A percentile compares a stretch with the other conserved stretches of the same genome.
These are phyloP conservation scores for Alnus rubra DNA, from an alignment of 306 rosid species.

Conservation along the genomic window DNA sequence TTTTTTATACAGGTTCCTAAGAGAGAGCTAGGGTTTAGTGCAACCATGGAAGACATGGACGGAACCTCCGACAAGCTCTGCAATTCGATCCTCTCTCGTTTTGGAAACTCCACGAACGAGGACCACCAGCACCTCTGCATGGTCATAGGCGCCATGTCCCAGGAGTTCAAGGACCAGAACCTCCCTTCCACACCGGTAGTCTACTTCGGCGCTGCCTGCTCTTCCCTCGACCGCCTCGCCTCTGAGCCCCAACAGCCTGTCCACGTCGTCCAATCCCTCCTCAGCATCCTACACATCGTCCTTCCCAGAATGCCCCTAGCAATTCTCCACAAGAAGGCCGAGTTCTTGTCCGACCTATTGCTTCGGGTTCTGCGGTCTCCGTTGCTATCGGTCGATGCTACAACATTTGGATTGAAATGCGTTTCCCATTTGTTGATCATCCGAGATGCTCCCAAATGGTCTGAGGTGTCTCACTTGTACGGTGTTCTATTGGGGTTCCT, in stretches of 20 bases:
- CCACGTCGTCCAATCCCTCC: conserved; percentile 58
- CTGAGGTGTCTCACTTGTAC: conserved; percentile 60
- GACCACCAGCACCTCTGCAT: conserved; percentile 67
- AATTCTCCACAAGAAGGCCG: conserved; percentile 50
- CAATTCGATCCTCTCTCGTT: conserved; percentile 38
- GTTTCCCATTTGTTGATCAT: conserved; percentile 55
- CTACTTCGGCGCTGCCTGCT: conserved; percentile 57
- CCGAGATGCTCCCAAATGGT: conserved; percentile 54
- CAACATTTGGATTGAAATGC: conserved; percentile 65
- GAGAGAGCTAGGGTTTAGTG: too few species aligned
- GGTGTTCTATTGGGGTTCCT: conserved; percentile 52
- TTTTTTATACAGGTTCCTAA: too few species aligned
- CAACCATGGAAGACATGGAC: too few species aligned
- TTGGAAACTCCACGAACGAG: conserved; percentile 52
- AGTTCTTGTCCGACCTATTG: conserved; percentile 48
- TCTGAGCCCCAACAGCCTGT: conserved; percentile 50
- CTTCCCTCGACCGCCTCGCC: conserved; percentile 13
- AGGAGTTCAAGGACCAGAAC: conserved; percentile 68
- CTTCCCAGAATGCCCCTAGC: conserved; percentile 2
- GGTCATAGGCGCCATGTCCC: conserved; percentile 38
- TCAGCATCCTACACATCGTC: conserved; percentile 59
- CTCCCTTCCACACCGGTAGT: conserved; percentile 55
- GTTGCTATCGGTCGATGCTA: conserved; percentile 30
- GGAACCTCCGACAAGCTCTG: too few species aligned
- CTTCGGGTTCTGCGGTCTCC: conserved; percentile 44